Conservation (phyloP, 2,329 filamentous ascomycete genomes). For the Fusarium domesticum region DNA sequence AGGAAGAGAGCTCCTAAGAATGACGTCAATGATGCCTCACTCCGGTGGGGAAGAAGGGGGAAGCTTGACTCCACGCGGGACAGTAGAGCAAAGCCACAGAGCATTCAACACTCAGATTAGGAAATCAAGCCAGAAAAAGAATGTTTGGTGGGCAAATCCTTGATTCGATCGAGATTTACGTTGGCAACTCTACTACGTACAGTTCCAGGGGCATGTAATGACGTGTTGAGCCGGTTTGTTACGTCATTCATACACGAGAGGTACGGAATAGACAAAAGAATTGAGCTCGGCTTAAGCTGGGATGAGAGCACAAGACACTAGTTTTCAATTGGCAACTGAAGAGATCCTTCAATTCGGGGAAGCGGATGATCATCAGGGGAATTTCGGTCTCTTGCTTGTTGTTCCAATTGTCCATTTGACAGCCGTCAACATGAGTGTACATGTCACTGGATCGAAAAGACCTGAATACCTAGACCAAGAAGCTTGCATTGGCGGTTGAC, state of each 20-base stretch:
- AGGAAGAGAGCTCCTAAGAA: conserved; percentile 18
- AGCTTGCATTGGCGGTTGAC: too few relatives aligned
- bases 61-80: background rate
- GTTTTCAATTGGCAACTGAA: background rate
- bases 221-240: background rate
- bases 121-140: background rate
- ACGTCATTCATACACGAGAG: background rate
- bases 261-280: background rate
- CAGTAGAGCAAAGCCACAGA: background rate
- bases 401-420: background rate
- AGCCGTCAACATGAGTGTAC: background rate
- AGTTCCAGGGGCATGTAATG: background rate
- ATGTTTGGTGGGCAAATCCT: background rate
- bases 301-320: background rate
- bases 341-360: background rate
- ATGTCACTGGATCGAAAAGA: too few relatives aligned
- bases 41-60: conserved; percentile 11
- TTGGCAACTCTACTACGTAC: background rate
- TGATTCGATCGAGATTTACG: background rate
- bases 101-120: background rate
- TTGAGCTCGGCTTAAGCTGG: background rate
- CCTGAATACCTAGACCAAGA: too few relatives aligned
- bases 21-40: conserved; percentile 28
- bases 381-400: background rate
- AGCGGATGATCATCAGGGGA: background rate